Evolutionary conservation across 306 rosid species (phyloP).

Genomic region (Ormosia semicastrata): DNA sequence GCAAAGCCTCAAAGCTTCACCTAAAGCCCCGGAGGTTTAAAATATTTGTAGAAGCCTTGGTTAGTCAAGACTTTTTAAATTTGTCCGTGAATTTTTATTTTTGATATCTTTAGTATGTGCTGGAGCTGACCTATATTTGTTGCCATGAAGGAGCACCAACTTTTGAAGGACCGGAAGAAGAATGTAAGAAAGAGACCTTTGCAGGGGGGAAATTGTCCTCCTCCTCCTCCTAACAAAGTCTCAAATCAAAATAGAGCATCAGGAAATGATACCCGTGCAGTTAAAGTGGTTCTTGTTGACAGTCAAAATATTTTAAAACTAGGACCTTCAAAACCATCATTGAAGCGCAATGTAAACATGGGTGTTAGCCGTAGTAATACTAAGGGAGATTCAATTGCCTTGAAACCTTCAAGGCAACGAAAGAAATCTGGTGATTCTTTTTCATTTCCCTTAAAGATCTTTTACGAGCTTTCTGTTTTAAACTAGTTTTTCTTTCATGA

Average conservation of each 20-base stretch:
- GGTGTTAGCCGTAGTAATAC: conserved; percentile 68
- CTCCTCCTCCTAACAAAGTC: conserved; percentile 42
- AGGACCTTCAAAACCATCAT: conserved; percentile 74
- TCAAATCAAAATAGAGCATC: conserved; percentile 67
- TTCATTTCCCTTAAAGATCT: conserved; percentile 4
- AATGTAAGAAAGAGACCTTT: conserved; percentile 68
- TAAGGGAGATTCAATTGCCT: conserved; percentile 68
- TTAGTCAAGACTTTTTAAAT: conserved; percentile 47
- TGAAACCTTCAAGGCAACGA: conserved; percentile 83
- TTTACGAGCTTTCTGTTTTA: conserved; percentile 9
- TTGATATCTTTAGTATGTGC: conserved; percentile 21
- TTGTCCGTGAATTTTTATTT: background rate
- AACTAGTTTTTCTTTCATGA: conserved; percentile 9
- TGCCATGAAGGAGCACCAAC: conserved; percentile 90
- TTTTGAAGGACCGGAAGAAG: conserved; percentile 90
- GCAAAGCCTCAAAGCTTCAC: conserved; percentile 99
- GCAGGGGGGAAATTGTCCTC: conserved; percentile 66
- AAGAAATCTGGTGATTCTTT: conserved; percentile 75
- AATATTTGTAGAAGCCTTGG: conserved; percentile 95
- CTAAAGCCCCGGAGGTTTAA: conserved; percentile 93
- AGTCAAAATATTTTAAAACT: conserved; percentile 85
- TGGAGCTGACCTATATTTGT: conserved; percentile 48
- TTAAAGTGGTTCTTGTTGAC: conserved; percentile 80
- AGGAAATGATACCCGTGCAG: conserved; percentile 67
- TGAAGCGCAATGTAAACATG: conserved; percentile 67